Base-by-base conservation (phyloP, 495 filamentous ascomycete species). In the Corynascus novoguineensis region DNA sequence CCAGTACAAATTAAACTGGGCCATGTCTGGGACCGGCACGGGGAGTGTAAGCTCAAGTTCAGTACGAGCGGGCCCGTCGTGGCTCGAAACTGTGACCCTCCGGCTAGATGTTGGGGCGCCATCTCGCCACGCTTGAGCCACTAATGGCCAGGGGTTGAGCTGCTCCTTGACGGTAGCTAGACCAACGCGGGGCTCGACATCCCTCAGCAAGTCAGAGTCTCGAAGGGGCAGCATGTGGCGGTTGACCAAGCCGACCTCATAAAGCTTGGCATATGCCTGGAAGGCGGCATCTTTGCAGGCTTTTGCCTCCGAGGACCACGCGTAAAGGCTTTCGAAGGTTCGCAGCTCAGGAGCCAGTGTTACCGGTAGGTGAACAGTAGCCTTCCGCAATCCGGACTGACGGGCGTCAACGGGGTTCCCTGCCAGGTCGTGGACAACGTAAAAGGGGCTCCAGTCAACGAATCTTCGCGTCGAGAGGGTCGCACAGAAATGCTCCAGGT, bases 221-320 rank as follows among this genome's bases (percentile, higher is more conserved):
- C 59, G 69, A 11, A 73, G 58, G 1, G 93, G 92, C 53, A 96
- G 73, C 1, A 97, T 75, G 59, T 95, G 82, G 40, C 95, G 81
- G 49, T 91, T 90, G 21, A 97, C 70, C 22, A 95, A 72, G 0
- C 86, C 85, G 38, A 80, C 84, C 32, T 81, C 56, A 63, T 90
- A 83, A 0, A 98, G 76, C 3, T 77, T 78, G 25, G 78, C 70
- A 64, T 92, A 96, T 12, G 91, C 88, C 62, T 89, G 80, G 51
- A 96, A 93, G 0, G 90, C 88, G 3, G 89, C 86, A 64, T 97
- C 93, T 59, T 86, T 88, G 59, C 75, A 83, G 5, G 93, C 92
- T 49, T 78, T 84, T 37, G 78, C 82, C 66, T 96, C 89, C 1
- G 86, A 87, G 5, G 58, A 66, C 90, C 91, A 97, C 45, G 66